Evolutionary conservation across 768 basidiomycete species (phyloP).

Genomic region (Auricularia cornea): DNA sequence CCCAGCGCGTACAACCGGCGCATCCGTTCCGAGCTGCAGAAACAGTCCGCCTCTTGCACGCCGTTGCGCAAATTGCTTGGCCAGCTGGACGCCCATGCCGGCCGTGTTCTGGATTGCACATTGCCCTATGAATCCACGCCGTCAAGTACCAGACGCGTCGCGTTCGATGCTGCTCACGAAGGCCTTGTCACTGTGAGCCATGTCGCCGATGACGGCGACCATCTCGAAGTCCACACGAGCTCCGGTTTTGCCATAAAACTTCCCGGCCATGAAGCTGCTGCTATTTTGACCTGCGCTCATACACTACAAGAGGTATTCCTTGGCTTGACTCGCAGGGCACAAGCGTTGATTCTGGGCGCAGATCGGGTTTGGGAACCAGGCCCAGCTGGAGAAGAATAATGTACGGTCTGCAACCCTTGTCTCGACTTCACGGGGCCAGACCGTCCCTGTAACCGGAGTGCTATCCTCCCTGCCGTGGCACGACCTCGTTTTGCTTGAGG

Average conservation of each 20-base stretch:
- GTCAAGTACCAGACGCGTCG: conserved; percentile 18
- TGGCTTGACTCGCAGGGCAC: neutral
- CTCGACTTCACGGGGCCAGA: conserved; percentile 20
- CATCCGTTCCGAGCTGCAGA: neutral
- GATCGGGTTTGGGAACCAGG: conserved; percentile 32
- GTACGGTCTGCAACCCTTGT: conserved; percentile 32
- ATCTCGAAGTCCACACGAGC: conserved; percentile 41
- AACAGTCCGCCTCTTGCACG: neutral
- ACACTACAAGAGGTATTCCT: conserved; percentile 48
- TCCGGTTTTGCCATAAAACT: conserved; percentile 49
- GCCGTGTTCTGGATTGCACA: conserved; percentile 32
- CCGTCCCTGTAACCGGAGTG: conserved; percentile 35
- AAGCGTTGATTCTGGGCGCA: conserved; percentile 9
- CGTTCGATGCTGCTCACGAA: conserved; percentile 18
- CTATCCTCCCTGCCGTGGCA: conserved; percentile 51
- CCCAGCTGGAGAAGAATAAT: conserved; percentile 16
- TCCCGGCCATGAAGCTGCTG: conserved; percentile 19
- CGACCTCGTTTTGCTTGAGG: conserved; percentile 44
- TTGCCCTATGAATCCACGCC: conserved; percentile 49
- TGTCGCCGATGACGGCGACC: conserved; percentile 29
- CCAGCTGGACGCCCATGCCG: conserved; percentile 35
- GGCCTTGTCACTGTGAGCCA: conserved; percentile 47
- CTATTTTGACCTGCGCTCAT: conserved; percentile 52
- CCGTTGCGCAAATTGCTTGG: conserved; percentile 28
- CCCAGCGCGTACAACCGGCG: neutral